These are phyloP conservation scores for Tremella yokohamensis DNA, from an alignment of 768 basidiomycete genomes.

Conservation along the genomic window DNA sequence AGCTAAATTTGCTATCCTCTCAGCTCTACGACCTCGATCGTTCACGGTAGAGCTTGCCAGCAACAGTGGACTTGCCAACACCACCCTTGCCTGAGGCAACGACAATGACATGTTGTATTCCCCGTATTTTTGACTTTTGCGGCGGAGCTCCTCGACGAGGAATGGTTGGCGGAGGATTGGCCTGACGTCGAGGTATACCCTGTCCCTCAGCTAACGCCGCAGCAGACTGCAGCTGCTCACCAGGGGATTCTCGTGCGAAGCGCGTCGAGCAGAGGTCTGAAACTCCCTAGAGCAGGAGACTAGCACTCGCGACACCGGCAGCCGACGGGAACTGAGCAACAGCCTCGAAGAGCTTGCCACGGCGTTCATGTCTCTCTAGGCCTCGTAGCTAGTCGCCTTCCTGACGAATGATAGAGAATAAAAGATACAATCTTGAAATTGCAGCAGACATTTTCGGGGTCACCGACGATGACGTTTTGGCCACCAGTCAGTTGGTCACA, in stretches of 20 bases:
- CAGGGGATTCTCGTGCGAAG: conserved; percentile 49
- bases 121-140: conserved; percentile 52
- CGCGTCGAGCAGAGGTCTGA: not conserved
- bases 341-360: too few relatives aligned
- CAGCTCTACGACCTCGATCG: not conserved
- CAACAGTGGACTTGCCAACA: conserved; percentile 90
- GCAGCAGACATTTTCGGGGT: too few relatives aligned
- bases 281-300: too few relatives aligned
- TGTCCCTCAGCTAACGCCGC: conserved; percentile 15
- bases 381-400: too few relatives aligned
- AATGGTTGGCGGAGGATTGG: conserved; percentile 52
- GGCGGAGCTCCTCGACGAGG: conserved; percentile 52
- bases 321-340: too few relatives aligned
- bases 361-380: too few relatives aligned
- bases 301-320: too few relatives aligned
- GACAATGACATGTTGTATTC: conserved; percentile 75
- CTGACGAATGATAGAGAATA: too few relatives aligned
- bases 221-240: conserved; percentile 21
- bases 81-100: conserved; percentile 94
- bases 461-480: too few relatives aligned
- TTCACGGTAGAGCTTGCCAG: conserved; percentile 58
- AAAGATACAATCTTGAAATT: too few relatives aligned
- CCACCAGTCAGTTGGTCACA: too few relatives aligned
- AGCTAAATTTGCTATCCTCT: conserved; percentile 53
- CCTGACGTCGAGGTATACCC: conserved; percentile 53